Percentiles rank a stretch among this genome's conserved stretches.
Conservation (phyloP, 495 filamentous ascomycete species). For the Aspergillus nidulans region DNA sequence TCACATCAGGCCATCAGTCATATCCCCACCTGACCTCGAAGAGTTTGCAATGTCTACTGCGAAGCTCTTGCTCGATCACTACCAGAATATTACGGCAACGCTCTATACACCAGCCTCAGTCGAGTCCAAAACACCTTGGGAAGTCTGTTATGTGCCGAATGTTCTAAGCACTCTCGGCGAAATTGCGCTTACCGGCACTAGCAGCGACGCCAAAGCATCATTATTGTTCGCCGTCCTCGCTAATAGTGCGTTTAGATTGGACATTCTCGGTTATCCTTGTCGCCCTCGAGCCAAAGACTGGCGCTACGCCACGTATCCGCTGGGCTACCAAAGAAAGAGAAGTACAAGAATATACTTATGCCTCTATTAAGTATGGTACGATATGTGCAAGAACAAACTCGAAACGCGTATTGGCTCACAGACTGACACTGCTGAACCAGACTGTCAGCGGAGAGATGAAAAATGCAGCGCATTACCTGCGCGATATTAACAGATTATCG, state of each 20-base stretch:
- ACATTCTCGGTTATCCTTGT: neutral
- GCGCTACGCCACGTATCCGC: constrained; percentile 2
- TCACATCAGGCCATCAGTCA: neutral
- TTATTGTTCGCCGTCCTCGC: constrained; percentile 7
- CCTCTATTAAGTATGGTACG: constrained; percentile 12
- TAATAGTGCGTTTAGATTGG: constrained; percentile 7
- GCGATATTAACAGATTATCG: constrained; percentile 8
- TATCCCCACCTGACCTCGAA: neutral
- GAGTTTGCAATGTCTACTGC: constrained; percentile 6
- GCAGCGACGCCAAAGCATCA: constrained; percentile 4
- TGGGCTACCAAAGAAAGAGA: constrained; percentile 1
- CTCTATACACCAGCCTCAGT: constrained; percentile 5
- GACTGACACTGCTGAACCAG: neutral
- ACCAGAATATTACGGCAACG: neutral
- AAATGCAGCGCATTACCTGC: constrained; percentile 6
- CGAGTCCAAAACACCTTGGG: constrained; percentile 7
- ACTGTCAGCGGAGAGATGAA: constrained; percentile 7
- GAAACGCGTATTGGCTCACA: neutral
- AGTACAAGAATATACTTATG: constrained; percentile 11
- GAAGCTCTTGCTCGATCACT: constrained; percentile 5
- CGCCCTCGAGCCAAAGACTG: neutral
- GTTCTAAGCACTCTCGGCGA: constrained; percentile 5
- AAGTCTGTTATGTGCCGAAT: constrained; percentile 7
- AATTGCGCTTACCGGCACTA: constrained; percentile 7
- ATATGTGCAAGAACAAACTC: neutral